Conservation (phyloP, 2,329 filamentous ascomycete genomes). For the Fusarium sp. region DNA sequence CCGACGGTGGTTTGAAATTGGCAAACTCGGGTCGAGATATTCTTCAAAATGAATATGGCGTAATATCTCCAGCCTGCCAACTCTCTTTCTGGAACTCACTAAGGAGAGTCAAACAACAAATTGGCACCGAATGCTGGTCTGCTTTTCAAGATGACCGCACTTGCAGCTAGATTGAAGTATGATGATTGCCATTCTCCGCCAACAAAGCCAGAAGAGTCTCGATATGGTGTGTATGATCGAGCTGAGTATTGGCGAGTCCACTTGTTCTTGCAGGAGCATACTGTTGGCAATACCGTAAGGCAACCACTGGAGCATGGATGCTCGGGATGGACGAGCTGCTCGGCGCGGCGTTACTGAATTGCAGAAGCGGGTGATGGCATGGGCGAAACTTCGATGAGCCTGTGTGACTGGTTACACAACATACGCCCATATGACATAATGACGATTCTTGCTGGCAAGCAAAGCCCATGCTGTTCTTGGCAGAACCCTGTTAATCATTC, state of each 20-base stretch:
- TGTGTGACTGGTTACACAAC: constrained; percentile 26
- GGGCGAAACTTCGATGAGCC: constrained; percentile 34
- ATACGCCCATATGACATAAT: constrained; percentile 2
- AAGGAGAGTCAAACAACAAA: not conserved
- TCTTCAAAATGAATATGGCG: not conserved
- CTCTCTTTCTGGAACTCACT: not conserved
- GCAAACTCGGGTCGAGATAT: not conserved
- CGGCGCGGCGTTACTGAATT: constrained; percentile 13
- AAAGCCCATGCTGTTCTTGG: not conserved
- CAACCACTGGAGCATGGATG: not conserved
- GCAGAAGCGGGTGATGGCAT: constrained; percentile 41
- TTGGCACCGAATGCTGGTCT: not conserved
- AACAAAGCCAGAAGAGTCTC: not conserved
- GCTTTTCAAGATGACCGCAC: not conserved
- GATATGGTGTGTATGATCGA: not conserved
- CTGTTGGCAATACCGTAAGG: not conserved
- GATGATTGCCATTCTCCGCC: not conserved
- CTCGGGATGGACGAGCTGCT: not conserved
- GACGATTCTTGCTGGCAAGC: not conserved
- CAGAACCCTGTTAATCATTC: not conserved
- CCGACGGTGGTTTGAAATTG: constrained; percentile 28
- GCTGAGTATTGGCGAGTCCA: not conserved
- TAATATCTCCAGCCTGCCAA: not conserved
- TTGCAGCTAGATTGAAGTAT: constrained; percentile 1
- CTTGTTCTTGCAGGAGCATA: not conserved